Conservation (phyloP, 2,329 filamentous ascomycete genomes). For the Alternaria solani region DNA sequence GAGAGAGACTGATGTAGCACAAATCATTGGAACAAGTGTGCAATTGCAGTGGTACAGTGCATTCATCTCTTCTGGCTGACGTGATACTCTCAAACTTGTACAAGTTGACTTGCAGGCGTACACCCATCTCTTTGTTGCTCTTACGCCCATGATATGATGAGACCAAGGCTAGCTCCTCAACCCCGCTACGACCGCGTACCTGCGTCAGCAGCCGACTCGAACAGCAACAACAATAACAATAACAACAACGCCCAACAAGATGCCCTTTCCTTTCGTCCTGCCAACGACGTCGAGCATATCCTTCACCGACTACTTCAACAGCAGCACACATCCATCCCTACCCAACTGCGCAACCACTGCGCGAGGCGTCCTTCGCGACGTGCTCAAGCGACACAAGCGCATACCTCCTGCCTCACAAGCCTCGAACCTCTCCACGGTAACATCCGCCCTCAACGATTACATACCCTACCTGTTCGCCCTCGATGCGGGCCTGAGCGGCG, state of each 20-base stretch:
- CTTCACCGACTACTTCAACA: slow-evolving; percentile 78
- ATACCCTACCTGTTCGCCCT: slow-evolving; percentile 84
- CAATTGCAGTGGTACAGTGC: slow-evolving; percentile 15
- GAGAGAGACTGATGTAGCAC: slow-evolving; percentile 20
- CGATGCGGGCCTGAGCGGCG: slow-evolving; percentile 72
- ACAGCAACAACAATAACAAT: slow-evolving; percentile 15
- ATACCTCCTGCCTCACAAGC: slow-evolving; percentile 75
- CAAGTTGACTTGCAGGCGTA: neutral
- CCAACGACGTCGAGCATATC: slow-evolving; percentile 90
- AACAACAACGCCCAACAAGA: slow-evolving; percentile 50
- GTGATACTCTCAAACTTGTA: slow-evolving; percentile 5
- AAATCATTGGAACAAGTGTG: slow-evolving; percentile 9
- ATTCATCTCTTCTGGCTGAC: neutral
- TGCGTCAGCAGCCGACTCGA: slow-evolving; percentile 30
- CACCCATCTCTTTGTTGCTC: neutral
- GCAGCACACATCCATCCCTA: slow-evolving; percentile 86
- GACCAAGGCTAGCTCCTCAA: slow-evolving; percentile 30
- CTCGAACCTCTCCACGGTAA: slow-evolving; percentile 73
- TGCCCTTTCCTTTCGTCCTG: slow-evolving; percentile 89
- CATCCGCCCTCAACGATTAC: slow-evolving; percentile 76
- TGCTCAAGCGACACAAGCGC: slow-evolving; percentile 88
- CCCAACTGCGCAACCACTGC: slow-evolving; percentile 82
- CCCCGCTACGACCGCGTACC: slow-evolving; percentile 38
- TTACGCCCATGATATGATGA: slow-evolving; percentile 18
- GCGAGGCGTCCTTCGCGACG: slow-evolving; percentile 81